Percentiles rank a stretch among this genome's conserved stretches.
These are phyloP conservation scores for Spathaspora arborariae DNA, from an alignment of 805 yeast genomes.

Conservation along the genomic window DNA sequence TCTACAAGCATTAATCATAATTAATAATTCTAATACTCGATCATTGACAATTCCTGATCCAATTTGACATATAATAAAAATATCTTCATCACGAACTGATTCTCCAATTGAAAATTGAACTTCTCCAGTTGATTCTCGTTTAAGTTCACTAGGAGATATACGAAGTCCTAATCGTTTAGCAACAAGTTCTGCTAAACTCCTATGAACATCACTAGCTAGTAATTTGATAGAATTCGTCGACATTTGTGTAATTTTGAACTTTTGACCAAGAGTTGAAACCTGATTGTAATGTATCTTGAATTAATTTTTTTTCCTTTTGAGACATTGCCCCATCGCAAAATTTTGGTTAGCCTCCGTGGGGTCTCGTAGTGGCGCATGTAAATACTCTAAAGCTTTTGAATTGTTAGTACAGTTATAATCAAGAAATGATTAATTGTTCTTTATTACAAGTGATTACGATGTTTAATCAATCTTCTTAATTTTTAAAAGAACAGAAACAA, in stretches of 20 bases:
- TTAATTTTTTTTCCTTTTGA: neutral
- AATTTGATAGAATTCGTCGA: slow-evolving; percentile 59
- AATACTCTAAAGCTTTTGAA: no score
- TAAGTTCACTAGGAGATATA: slow-evolving; percentile 67
- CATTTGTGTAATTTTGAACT: no score
- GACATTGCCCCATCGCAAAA: neutral
- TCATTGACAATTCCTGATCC: slow-evolving; percentile 84
- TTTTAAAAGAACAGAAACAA: no score
- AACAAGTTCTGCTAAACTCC: slow-evolving; percentile 73
- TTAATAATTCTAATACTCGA: slow-evolving; percentile 77
- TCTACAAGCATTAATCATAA: slow-evolving; percentile 90
- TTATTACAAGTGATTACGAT: no score
- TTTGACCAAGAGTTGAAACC: no score
- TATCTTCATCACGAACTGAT: slow-evolving; percentile 81
- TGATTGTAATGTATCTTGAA: neutral
- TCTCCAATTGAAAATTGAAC: slow-evolving; percentile 71
- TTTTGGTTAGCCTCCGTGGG: neutral
- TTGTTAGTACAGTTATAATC: no score
- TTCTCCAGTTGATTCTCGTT: slow-evolving; percentile 76
- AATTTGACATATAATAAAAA: slow-evolving; percentile 72
- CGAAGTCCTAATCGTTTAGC: slow-evolving; percentile 66
- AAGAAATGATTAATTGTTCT: no score
- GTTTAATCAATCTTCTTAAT: no score
- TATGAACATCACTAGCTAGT: slow-evolving; percentile 73
- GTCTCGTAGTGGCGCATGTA: no score